Conservation (phyloP, 495 filamentous ascomycete genomes). For the Hypoxylon lienhwacheense region DNA sequence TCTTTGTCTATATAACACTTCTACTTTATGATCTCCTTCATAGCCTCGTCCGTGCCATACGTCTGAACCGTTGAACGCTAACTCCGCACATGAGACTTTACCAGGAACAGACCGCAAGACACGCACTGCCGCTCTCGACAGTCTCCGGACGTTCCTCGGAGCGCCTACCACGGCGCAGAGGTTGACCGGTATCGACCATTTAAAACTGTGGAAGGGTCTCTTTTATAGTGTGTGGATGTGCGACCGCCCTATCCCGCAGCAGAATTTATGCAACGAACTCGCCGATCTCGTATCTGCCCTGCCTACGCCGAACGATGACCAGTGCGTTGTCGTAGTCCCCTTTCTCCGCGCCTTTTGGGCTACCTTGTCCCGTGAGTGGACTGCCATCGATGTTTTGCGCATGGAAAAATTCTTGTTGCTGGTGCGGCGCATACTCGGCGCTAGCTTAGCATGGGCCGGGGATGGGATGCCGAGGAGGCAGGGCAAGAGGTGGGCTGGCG, state of each 20-base stretch:
- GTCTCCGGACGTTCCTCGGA: slow-evolving; percentile 77
- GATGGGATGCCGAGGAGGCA: slow-evolving; percentile 39
- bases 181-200: slow-evolving; percentile 72
- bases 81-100: too few species aligned
- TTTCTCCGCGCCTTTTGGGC: slow-evolving; percentile 85
- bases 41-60: not conserved
- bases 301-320: slow-evolving; percentile 50
- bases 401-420: slow-evolving; percentile 93
- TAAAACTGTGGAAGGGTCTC: slow-evolving; percentile 96
- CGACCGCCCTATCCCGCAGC: slow-evolving; percentile 84
- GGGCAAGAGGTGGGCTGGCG: slow-evolving; percentile 18
- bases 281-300: slow-evolving; percentile 71
- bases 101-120: slow-evolving; percentile 70
- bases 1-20: not conserved
- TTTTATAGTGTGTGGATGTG: slow-evolving; percentile 98
- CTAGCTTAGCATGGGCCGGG: slow-evolving; percentile 61
- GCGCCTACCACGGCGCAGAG: slow-evolving; percentile 52
- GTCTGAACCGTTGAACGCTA: slow-evolving; percentile 4
- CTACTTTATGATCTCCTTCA: not conserved
- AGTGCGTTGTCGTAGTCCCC: slow-evolving; percentile 52
- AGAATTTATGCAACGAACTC: slow-evolving; percentile 76
- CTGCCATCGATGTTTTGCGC: slow-evolving; percentile 76
- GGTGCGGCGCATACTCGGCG: slow-evolving; percentile 72
- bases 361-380: slow-evolving; percentile 82
- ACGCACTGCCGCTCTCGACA: slow-evolving; percentile 77